Conservation (phyloP, 768 basidiomycete species). For the Termitomyces sp. region DNA sequence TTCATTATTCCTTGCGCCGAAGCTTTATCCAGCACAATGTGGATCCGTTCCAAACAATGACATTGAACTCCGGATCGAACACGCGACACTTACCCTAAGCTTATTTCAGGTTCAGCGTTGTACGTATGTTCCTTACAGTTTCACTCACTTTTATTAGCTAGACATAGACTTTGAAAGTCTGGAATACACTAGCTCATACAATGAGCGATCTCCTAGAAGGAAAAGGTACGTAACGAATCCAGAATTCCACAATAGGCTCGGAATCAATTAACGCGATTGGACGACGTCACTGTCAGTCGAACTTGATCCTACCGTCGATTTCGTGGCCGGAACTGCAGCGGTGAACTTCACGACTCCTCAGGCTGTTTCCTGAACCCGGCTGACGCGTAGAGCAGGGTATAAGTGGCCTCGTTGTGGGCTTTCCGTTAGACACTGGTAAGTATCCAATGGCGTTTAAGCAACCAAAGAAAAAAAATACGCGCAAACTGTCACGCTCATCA, state of each 20-base stretch:
- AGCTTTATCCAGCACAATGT: too few relatives aligned
- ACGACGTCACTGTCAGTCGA: constrained; percentile 2
- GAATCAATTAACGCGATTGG: background rate
- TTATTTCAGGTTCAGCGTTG: background rate
- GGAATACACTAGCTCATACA: background rate
- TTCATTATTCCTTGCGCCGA: too few relatives aligned
- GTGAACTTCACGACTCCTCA: constrained; percentile 11
- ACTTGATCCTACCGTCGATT: constrained; percentile 68
- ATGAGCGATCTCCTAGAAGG: constrained; percentile 5
- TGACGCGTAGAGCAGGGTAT: constrained; percentile 41
- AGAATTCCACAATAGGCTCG: background rate
- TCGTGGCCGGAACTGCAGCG: constrained; percentile 73
- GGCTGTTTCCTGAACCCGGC: background rate
- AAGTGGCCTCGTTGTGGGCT: constrained; percentile 64
- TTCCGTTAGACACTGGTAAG: constrained; percentile 73
- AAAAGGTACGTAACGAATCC: background rate
- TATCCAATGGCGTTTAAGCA: constrained; percentile 6
- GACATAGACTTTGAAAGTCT: background rate
- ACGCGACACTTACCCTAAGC: background rate
- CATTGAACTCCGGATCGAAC: background rate
- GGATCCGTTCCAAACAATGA: too few relatives aligned
- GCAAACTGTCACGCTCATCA: background rate
- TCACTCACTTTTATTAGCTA: background rate
- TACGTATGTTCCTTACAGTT: background rate
- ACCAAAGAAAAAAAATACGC: background rate